A percentile compares a stretch with the other conserved stretches of the same genome.
phyloP scores from a whole-genome alignment of 2,329 filamentous ascomycete genomes.

The Trichoderma citrinoviride region DNA sequence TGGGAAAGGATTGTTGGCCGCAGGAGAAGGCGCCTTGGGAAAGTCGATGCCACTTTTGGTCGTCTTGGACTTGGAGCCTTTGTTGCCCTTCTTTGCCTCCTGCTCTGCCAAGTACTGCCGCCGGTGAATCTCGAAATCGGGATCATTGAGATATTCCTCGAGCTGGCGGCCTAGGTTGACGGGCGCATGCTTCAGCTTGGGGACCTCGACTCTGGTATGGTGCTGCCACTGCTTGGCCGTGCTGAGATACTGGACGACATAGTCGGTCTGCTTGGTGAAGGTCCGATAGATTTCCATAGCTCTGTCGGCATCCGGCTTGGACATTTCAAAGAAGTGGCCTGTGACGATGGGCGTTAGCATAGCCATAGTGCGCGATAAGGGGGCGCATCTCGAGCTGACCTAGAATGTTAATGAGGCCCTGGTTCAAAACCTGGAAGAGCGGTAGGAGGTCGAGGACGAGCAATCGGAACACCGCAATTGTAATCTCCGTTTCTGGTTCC shows the following conservation, averaged over 20 bases:
- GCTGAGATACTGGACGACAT: constrained; percentile 85
- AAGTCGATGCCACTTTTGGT: constrained; percentile 39
- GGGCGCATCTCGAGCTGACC: constrained; percentile 54
- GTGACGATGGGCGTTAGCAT: constrained; percentile 5
- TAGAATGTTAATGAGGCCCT: constrained; percentile 94
- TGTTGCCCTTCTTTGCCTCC: constrained; percentile 60
- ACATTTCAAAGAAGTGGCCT: constrained; percentile 99
- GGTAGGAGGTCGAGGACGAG: constrained; percentile 86
- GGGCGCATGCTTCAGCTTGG: constrained; percentile 94
- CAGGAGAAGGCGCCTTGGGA: constrained; percentile 39
- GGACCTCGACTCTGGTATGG: constrained; percentile 88
- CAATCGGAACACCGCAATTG: constrained; percentile 86
- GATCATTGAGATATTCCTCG: constrained; percentile 91
- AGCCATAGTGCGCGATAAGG: background rate
- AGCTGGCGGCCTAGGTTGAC: constrained; percentile 85
- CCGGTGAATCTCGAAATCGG: constrained; percentile 91
- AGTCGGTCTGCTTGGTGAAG: constrained; percentile 89
- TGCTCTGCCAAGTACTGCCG: constrained; percentile 89
- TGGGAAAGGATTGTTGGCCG: constrained; percentile 45
- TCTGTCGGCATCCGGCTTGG: constrained; percentile 85
- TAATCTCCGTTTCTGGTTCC: constrained; percentile 95
- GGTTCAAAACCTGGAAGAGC: constrained; percentile 92
- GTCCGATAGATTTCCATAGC: constrained; percentile 88
- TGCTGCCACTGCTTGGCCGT: constrained; percentile 87
- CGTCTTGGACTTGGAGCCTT: constrained; percentile 35